A percentile compares a stretch with the other conserved stretches of the same genome.
These are phyloP conservation scores for Aurinia saxatilis DNA, from an alignment of 345 rosid species.

Conservation along the genomic window DNA sequence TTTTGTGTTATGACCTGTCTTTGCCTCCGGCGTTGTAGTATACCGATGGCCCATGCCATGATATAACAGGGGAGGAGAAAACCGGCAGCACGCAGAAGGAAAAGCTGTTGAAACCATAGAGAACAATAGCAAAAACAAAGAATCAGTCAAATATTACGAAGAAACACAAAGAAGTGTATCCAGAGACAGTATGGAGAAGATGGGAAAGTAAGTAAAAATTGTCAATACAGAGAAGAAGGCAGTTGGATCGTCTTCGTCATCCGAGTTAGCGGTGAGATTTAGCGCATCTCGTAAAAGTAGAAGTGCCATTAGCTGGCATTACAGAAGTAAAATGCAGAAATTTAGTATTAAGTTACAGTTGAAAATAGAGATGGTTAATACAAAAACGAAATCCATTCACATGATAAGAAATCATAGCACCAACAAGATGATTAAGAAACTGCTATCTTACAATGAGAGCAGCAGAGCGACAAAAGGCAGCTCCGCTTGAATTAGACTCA, in stretches of 20 bases:
- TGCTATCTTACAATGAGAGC: conserved; percentile 67
- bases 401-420: not conserved
- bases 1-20: conserved; percentile 53
- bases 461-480: conserved; percentile 96
- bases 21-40: conserved; percentile 88
- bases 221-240: conserved; percentile 78
- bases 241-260: conserved; percentile 77
- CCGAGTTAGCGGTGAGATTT: conserved; percentile 59
- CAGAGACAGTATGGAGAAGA: not conserved
- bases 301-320: conserved; percentile 82
- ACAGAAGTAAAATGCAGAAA: not conserved
- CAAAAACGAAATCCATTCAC: not conserved
- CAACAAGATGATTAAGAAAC: not conserved
- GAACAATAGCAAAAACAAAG: not conserved
- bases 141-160: not conserved
- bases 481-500: conserved; percentile 82
- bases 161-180: not conserved
- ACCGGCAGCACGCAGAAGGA: conserved; percentile 87
- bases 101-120: conserved; percentile 48
- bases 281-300: conserved; percentile 85
- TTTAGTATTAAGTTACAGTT: not conserved
- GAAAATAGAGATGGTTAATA: not conserved
- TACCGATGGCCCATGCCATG: conserved; percentile 98
- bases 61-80: conserved; percentile 97
- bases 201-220: conserved; percentile 1